Conservation (phyloP, 1,139 yeast species). For the Geotrichum restrictum region DNA sequence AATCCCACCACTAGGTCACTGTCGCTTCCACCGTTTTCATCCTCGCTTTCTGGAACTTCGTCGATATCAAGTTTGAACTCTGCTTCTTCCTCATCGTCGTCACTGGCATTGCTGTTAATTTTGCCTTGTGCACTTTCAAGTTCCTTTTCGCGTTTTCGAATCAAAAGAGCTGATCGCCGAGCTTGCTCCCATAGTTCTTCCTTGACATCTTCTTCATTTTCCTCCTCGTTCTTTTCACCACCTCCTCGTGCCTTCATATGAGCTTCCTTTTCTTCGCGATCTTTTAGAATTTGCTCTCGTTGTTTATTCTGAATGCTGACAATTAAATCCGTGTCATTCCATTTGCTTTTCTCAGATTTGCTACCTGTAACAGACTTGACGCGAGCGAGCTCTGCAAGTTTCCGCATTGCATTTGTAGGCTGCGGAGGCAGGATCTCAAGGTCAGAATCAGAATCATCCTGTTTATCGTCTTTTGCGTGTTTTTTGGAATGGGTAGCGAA, state of each 20-base stretch:
- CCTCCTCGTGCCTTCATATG: constrained; percentile 35
- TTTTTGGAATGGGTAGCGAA: constrained; percentile 3
- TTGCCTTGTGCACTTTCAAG: constrained; percentile 31
- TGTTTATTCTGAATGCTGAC: constrained; percentile 29
- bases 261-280: constrained; percentile 30
- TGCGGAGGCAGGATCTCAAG: constrained; percentile 30
- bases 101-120: constrained; percentile 24
- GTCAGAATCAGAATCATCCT: constrained; percentile 22
- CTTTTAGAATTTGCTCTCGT: constrained; percentile 35
- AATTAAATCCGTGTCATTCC: constrained; percentile 22
- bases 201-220: constrained; percentile 38
- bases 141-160: constrained; percentile 35
- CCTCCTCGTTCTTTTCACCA: constrained; percentile 31
- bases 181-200: constrained; percentile 61
- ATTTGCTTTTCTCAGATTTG: constrained; percentile 18
- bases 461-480: constrained; percentile 7
- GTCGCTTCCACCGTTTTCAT: constrained; percentile 27
- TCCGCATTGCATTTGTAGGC: constrained; percentile 24
- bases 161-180: constrained; percentile 34
- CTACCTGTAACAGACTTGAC: constrained; percentile 19
- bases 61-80: constrained; percentile 28
- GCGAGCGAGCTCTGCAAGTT: constrained; percentile 27
- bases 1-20: constrained; percentile 16
- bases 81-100: constrained; percentile 30
- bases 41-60: constrained; percentile 31